Base-by-base conservation (phyloP, 2,329 filamentous ascomycete species). In the Fusarium duplospermum region DNA sequence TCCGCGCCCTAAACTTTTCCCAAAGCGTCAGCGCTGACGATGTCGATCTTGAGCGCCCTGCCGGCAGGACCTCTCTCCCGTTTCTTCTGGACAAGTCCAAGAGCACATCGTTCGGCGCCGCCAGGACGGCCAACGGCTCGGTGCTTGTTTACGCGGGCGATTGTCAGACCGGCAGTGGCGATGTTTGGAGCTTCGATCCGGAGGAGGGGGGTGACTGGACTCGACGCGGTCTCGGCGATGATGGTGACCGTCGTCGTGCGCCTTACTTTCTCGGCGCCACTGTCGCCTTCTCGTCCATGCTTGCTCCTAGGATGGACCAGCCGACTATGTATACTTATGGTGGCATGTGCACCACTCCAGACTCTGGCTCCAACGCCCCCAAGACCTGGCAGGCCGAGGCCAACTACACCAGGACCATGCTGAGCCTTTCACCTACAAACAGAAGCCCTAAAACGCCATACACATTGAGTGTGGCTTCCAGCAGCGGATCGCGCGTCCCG, bases 371-470 rank as follows among this genome's bases (percentile, higher is more conserved):
- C 45, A 82, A 84, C 20, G 78, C 86, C 33, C 78, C 86, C 45
- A 78, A 82, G 2, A 82, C 83, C 20, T 95, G 94, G 92, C 89
- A 93, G 70, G 88, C 89, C 2, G 82, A 87, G 11, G 94, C 93
- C 13, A 89, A 90, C 45, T 98, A 98, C 82, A 95, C 94, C 2
- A 94, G 94, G 78, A 85, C 88, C 22, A 95, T 98, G 93, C 82
- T 94, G 66, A 89, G 88, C 29, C 82, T 96, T n/a, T 81, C 88
- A 0, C 86, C 93, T 0, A 80, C 79, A 6, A 74, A 77, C 10
- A 76, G 80, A 4, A 66, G 77, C 5, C 50, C 80, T 57, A 69
- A 79, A 47, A 64, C 79, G 13, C 70, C 75, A 24, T 86, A 86
- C 77, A 76, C 79, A 4, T 77, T 85, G 70, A 76, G 81, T 61